phyloP scores from a whole-genome alignment of 164 flowering plant species.

The Stephania yunnanensis region DNA sequence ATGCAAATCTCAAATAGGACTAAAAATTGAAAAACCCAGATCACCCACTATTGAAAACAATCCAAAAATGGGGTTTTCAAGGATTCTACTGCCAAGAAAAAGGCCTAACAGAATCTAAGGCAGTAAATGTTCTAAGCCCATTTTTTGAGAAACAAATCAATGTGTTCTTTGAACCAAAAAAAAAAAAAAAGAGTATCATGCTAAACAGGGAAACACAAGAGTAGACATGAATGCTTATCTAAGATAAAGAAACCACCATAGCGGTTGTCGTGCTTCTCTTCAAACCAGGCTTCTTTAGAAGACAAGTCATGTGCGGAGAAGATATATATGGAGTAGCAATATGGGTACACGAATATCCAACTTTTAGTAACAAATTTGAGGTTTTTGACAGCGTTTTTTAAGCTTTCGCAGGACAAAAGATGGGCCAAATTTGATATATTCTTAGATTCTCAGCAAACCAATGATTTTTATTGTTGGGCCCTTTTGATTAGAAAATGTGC shows the following conservation, averaged over 20 bases:
- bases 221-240: not conserved
- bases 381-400: not conserved
- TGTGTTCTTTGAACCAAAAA: not conserved
- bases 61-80: not conserved
- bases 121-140: not conserved
- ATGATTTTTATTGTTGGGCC: too few species aligned
- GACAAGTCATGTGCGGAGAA: not conserved
- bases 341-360: not conserved
- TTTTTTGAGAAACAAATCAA: not conserved
- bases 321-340: not conserved
- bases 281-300: not conserved
- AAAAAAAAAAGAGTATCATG: too few species aligned
- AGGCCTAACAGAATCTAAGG: not conserved
- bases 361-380: not conserved
- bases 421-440: too few species aligned
- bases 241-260: not conserved
- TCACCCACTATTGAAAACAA: not conserved
- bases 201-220: too few species aligned
- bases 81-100: not conserved
- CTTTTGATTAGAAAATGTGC: too few species aligned
- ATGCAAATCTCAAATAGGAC: not conserved
- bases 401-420: too few species aligned
- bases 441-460: too few species aligned
- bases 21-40: not conserved
- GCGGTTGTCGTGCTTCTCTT: not conserved